Base-by-base conservation (phyloP, 2,329 filamentous ascomycete species). In the Magnaporthiopsis rhizophila region DNA sequence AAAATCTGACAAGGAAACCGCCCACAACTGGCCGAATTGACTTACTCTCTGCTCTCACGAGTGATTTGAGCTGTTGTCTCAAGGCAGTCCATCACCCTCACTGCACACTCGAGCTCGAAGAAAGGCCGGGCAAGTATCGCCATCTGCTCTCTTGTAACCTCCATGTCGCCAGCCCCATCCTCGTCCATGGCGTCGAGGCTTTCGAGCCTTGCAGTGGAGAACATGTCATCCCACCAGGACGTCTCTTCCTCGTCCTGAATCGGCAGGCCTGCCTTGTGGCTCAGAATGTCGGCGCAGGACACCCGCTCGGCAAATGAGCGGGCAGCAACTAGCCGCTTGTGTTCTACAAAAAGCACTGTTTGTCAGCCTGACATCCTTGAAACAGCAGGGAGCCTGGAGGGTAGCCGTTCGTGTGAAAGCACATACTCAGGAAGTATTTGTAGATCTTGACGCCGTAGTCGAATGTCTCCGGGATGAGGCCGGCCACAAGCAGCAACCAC, bases 381-480 rank as follows among this genome's bases (percentile, higher is more conserved):
- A 65, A 70, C 61, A 59, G 58, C 50, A 21, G 60, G 15, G 18
- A 50, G 7, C 59, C 3, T n/a, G 1, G 9, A n/a, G 45, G 45
- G n/a, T 26, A 58, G 26, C 26, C 4, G 30, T 58, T 26, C 13
- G 18, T 58, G n/a, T 18, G 2, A 58, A 15, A 3, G n/a, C 38
- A 83, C 91, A 81, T 85, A 96, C 92, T 83, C 60, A 96, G 82
- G 71, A 97, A 92, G 66, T 88, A 87, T 71, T 90, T 90, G 77
- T 97, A 91, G n/a, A 93, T 83, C 69, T 86, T 83, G 36, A 85
- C 84, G 58, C 91, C 87, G 60, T 71, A 76, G 32, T 70, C 69
- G 68, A 74, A 75, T 45, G 74, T 74, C 65, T 74, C 72, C 24
- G 71, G 68, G 2, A 74, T 69, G 57, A 72, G 68, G 3, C 71